Percentiles rank a stretch among this genome's conserved stretches.
Evolutionary conservation across 768 basidiomycete genomes (phyloP).

Genomic region (Podaxis sp.): DNA sequence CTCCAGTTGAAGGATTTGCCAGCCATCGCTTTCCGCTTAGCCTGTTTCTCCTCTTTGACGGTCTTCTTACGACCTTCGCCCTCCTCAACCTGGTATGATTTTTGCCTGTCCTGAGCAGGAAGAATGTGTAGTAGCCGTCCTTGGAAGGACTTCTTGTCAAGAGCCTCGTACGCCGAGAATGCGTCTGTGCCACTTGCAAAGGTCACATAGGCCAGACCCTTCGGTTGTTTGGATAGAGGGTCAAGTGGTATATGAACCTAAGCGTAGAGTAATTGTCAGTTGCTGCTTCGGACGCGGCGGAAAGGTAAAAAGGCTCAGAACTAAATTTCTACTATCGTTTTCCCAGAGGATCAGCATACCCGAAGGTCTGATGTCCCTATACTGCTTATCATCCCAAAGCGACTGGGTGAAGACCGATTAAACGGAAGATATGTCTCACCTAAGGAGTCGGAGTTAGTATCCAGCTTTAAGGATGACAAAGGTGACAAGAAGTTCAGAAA

Average conservation of each 20-base stretch:
- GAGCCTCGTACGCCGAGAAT: constrained; percentile 67
- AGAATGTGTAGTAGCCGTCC: constrained; percentile 91
- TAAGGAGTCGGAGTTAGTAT: constrained; percentile 26
- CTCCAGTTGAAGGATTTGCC: constrained; percentile 90
- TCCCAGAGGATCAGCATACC: constrained; percentile 60
- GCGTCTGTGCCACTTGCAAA: constrained; percentile 41
- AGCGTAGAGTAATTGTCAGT: constrained; percentile 11
- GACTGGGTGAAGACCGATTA: constrained; percentile 4
- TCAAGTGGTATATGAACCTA: constrained; percentile 55
- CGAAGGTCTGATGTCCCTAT: constrained; percentile 71
- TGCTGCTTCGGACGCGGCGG: not conserved
- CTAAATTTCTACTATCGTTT: constrained; percentile 61
- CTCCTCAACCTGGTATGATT: constrained; percentile 43
- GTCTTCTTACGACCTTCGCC: constrained; percentile 44
- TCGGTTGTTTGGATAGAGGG: constrained; percentile 41
- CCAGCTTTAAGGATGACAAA: not conserved
- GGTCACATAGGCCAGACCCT: constrained; percentile 54
- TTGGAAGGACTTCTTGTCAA: constrained; percentile 87
- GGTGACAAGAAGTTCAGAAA: constrained; percentile 33
- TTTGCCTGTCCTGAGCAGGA: constrained; percentile 71
- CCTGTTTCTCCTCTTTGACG: constrained; percentile 60
- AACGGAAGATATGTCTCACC: constrained; percentile 35
- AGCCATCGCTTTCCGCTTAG: constrained; percentile 64
- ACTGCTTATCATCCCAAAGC: constrained; percentile 40
- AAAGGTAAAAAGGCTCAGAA: constrained; percentile 5